These are phyloP conservation scores for Sistotremastrum suecicum DNA, from an alignment of 768 basidiomycete species.

Conservation along the genomic window DNA sequence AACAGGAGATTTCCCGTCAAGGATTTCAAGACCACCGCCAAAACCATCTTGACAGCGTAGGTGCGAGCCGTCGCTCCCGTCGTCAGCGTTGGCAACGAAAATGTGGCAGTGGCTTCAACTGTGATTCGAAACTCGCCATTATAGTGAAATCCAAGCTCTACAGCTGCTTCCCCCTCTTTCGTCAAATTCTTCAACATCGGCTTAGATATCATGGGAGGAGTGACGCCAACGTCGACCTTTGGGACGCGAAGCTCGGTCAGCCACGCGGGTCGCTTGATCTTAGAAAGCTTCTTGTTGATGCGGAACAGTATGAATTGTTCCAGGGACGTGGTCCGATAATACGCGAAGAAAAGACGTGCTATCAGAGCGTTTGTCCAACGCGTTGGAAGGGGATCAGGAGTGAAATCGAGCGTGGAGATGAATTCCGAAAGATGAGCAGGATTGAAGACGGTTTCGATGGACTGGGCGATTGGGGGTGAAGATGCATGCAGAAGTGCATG, in stretches of 20 bases:
- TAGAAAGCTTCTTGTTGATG: conserved; percentile 87
- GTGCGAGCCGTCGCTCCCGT: conserved; percentile 69
- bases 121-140: conserved; percentile 85
- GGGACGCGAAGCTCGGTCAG: conserved; percentile 75
- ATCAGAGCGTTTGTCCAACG: conserved; percentile 94
- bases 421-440: conserved; percentile 71
- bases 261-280: conserved; percentile 80
- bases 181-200: conserved; percentile 98
- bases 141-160: conserved; percentile 76
- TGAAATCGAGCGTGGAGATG: conserved; percentile 75
- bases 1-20: conserved; percentile 84
- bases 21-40: conserved; percentile 79
- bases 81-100: conserved; percentile 35
- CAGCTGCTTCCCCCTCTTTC: conserved; percentile 79
- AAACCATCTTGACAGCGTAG: conserved; percentile 77
- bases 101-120: conserved; percentile 77
- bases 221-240: conserved; percentile 80
- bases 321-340: conserved; percentile 70
- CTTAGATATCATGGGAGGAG: conserved; percentile 77
- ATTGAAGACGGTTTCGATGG: conserved; percentile 53
- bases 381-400: conserved; percentile 93
- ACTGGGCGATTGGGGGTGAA: conserved; percentile 41
- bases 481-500: conserved; percentile 66
- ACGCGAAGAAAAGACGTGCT: conserved; percentile 84
- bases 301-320: conserved; percentile 77